phyloP scores from a whole-genome alignment of 805 yeast genomes.

The Candida sanyiensis region DNA sequence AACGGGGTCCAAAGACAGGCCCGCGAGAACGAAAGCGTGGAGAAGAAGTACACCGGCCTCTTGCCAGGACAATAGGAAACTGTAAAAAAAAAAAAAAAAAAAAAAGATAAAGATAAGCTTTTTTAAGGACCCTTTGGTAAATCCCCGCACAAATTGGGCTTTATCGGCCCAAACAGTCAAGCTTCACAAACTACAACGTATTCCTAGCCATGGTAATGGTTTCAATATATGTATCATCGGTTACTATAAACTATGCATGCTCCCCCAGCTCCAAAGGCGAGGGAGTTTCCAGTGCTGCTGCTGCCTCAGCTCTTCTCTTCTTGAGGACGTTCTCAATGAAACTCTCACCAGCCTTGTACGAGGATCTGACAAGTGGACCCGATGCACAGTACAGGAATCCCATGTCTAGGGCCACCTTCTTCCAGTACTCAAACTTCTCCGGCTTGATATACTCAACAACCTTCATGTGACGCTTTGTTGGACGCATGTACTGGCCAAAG shows the following conservation, averaged over 20 bases:
- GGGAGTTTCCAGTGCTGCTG: background rate
- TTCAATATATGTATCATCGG: no score
- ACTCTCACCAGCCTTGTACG: conserved; percentile 97
- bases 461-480: conserved; percentile 97
- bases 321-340: conserved; percentile 90
- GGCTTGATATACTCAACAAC: conserved; percentile 94
- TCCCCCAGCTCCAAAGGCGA: no score
- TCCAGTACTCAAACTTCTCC: conserved; percentile 93
- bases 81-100: no score
- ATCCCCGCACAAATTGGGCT: no score
- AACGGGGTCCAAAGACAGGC: conserved; percentile 39
- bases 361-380: conserved; percentile 94
- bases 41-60: conserved; percentile 38
- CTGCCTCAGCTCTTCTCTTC: conserved; percentile 42
- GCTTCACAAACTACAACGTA: no score
- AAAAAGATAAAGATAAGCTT: no score
- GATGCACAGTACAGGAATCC: conserved; percentile 96
- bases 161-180: no score
- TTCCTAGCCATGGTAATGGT: no score
- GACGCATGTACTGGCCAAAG: conserved; percentile 98
- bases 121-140: no score
- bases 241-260: no score
- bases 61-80: no score
- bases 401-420: conserved; percentile 72
- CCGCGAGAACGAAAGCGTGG: conserved; percentile 33